A percentile compares a stretch with the other conserved stretches of the same genome.
phyloP scores from a whole-genome alignment of 768 basidiomycete species.

The Rhodosporidiobolus sp. region DNA sequence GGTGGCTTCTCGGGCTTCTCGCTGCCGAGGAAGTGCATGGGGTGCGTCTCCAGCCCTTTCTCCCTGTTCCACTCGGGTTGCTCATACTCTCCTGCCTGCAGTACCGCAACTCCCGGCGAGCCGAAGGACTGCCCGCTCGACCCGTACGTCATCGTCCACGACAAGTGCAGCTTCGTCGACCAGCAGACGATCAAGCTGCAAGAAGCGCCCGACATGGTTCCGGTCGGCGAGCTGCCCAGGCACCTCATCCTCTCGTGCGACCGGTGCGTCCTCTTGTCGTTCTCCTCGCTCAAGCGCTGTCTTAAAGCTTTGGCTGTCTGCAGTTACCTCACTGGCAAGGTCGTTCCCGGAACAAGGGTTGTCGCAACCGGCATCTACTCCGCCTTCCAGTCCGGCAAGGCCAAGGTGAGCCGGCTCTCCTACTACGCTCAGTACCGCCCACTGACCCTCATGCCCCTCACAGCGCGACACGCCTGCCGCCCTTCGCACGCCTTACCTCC shows the following conservation, averaged over 20 bases:
- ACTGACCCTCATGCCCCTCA: no score
- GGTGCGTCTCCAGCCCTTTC: slow-evolving; percentile 48
- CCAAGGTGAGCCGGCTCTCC: slow-evolving; percentile 58
- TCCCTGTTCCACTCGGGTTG: no score
- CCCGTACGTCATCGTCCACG: slow-evolving; percentile 91
- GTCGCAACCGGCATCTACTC: slow-evolving; percentile 96
- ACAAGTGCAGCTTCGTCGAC: slow-evolving; percentile 89
- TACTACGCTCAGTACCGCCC: no score
- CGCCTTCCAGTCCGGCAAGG: slow-evolving; percentile 84
- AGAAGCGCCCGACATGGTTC: slow-evolving; percentile 99
- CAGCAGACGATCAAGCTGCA: slow-evolving; percentile 95
- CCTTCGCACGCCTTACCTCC: slow-evolving; percentile 87
- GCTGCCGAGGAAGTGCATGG: slow-evolving; percentile 82
- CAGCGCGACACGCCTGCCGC: slow-evolving; percentile 71
- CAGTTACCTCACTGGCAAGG: slow-evolving; percentile 77
- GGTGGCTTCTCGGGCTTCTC: slow-evolving; percentile 49
- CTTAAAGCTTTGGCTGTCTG: neutral
- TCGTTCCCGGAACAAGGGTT: slow-evolving; percentile 92
- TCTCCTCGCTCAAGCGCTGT: neutral
- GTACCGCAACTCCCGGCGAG: slow-evolving; percentile 68
- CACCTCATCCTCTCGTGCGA: slow-evolving; percentile 92
- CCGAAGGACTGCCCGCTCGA: slow-evolving; percentile 93
- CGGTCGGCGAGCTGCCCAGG: slow-evolving; percentile 92
- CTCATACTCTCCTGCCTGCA: slow-evolving; percentile 14
- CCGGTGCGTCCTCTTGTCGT: slow-evolving; percentile 51